Base-by-base conservation (phyloP, 495 filamentous ascomycete species). In the Elasticomyces elasticus region DNA sequence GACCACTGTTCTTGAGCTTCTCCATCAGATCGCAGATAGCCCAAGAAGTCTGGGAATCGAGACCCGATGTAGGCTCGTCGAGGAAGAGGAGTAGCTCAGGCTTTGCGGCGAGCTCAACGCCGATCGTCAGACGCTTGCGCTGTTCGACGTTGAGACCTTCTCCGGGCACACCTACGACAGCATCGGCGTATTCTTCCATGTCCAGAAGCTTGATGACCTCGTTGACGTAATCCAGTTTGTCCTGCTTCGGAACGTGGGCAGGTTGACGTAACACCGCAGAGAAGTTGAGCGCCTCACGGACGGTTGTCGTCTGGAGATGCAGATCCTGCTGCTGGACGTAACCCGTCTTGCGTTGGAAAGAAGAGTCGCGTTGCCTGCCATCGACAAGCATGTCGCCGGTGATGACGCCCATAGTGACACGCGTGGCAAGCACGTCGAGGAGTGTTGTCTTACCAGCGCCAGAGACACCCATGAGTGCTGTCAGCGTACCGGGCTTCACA, bases 261-360 rank as follows among this genome's bases (percentile, higher is more conserved):
- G 90, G 87, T 63, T 95, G 91, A 43, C 90, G 84, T 15, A 95
- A 79, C 31, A 89, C 68, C 37, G 90, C 90, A 51, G 81, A 86
- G 68, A 96, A 96, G 40, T 77, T 74, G 13, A 96, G 74, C 26
- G 89, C 87, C 65, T 87, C 90, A 40, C 89, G 80, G 33, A 95
- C 89, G 5, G 91, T 97, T 1, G 83, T 80, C 0, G 88, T 94
- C 31, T 83, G 75, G 23, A 94, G 76, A 67, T 95, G 90, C 9
- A 97, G 77, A 79, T 97, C 91, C 69, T 94, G 89, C 66, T 97
- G 91, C 62, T 97, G 88, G 19, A 92, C 91, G 61, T 95, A 97
- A 24, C 90, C 90, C 2, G 89, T 95, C 72, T 92, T 92, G 30
- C 89, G 84, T 64, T 92, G 88, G 76, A 95, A 95, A 0, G 85